Evolutionary conservation across 345 rosid species (phyloP), one percentile per base, ranked within the genome.

Genomic region (Gossypium anomalum): DNA sequence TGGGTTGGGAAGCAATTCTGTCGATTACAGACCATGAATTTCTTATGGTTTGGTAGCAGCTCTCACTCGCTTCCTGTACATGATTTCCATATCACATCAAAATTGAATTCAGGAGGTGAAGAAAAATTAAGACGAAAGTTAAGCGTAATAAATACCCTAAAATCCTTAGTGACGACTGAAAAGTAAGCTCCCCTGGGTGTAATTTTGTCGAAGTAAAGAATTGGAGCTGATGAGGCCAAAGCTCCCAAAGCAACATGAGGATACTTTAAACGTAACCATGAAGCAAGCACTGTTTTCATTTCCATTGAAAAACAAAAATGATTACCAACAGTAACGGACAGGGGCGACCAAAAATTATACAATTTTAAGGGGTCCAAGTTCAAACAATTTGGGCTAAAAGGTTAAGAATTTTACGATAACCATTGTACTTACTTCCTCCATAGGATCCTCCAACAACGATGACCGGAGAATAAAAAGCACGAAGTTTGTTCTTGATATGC

Each of bases 361-460:
- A 27, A 27, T 27, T 27, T 27, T 2, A 27, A 27, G 29, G 29
- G 29, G 29, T 27, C 29, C 2, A 27, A 27, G 29, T 27, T 27
- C 2, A 27, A 27, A 27, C 1, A 25, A 25, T 25, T 25, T 25
- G 25, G 25, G 25, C 25, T 25, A 25, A 25, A 27, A 2, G 29
- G 29, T 27, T 27, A 27, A 27, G 29, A 27, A 27, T 27, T 27
- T 27, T 27, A 27, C 0, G 29, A 27, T 27, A 27, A 27, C 1
- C 0, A 27, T 27, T 61, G 44, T 9, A 10, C 78, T 68, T 89
- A 90, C 96, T 90, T 89, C 96, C 96, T 10, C 93, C 90, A 3
- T 89, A 91, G 10, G 93, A 91, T 80, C 90, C 93, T 75, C 93
- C 93, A 1, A 84, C 14, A 47, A 89, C 93, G 25, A 91, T 86